Conservation (phyloP, 768 basidiomycete genomes). For the Aureoboletus auriporus region DNA sequence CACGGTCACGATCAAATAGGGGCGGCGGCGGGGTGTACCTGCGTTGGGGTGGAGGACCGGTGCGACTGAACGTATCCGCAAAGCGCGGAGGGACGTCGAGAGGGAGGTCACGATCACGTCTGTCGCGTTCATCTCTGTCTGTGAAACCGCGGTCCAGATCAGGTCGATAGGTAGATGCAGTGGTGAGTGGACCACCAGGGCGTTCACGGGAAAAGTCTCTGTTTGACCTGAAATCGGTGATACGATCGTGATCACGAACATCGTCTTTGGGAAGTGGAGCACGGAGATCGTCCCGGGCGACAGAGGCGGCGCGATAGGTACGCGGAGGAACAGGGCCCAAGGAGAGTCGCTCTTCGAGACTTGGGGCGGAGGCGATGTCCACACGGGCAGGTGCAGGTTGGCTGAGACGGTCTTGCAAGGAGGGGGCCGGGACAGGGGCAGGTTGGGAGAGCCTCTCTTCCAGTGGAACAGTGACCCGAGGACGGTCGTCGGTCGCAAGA, state of each 20-base stretch:
- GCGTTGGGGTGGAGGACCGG: conserved; percentile 9
- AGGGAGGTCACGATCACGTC: conserved; percentile 36
- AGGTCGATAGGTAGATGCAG: conserved; percentile 34
- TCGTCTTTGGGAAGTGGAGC: conserved; percentile 28
- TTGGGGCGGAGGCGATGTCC: conserved; percentile 28
- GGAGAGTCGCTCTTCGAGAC: conserved; percentile 41
- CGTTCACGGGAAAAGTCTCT: conserved; percentile 36
- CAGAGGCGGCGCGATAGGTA: conserved; percentile 23
- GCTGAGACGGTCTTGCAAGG: conserved; percentile 37
- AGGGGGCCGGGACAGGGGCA: conserved; percentile 25
- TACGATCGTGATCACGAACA: conserved; percentile 25
- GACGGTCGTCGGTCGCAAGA: conserved; percentile 24
- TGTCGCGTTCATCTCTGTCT: conserved; percentile 31
- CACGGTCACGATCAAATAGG: conserved; percentile 32
- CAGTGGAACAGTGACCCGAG: conserved; percentile 26
- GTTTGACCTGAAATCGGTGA: conserved; percentile 21
- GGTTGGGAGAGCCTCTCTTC: conserved; percentile 39
- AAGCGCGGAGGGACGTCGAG: conserved; percentile 34
- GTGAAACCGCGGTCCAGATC: conserved; percentile 33
- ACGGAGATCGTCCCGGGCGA: conserved; percentile 34
- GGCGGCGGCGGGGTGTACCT: conserved; percentile 27
- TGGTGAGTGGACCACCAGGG: conserved; percentile 12
- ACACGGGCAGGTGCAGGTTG: conserved; percentile 28
- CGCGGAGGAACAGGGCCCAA: conserved; percentile 26
- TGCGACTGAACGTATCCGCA: conserved; percentile 28